Base-by-base conservation (phyloP, 2,329 filamentous ascomycete genomes). In the Orbilia ellipsospora region DNA sequence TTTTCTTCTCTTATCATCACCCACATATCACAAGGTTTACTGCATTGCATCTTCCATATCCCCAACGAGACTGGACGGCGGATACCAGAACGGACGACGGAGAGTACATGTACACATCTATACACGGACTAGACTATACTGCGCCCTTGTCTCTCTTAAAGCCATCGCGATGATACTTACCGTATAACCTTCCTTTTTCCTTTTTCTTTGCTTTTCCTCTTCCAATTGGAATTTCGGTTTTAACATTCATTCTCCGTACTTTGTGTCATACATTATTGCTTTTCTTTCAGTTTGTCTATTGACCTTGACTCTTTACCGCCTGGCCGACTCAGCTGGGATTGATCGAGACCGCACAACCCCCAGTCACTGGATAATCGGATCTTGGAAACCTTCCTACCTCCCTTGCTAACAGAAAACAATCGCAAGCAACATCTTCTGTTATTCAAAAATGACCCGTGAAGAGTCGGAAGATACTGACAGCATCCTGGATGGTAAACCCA, bases 141-240 rank as follows among this genome's bases (percentile, higher is more conserved):
- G 20, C 10, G 40, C 16, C 52, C 52, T 54, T 73, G 61, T 15
- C 48, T 45, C 23, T 50, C 12, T 16, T 26, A 55, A 20, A 45
- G 7, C 64, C 70, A 26, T 28, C 45, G 64, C 63, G 63, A 74
- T 68, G 63, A 74, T 74, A 68, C 42, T 50, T 15, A 55, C 45
- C 36, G 56, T 63, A 52, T 74, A 74, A 74, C 63, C 57, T 54
- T 68, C 57, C 56, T 54, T 74, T 68, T 68, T 36, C 48, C 57
- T 42, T 57, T 57, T 23, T 57, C 8, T 55, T 55, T 62, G 60
- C 40, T 13, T 23, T 57, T 66, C 42, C 42, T 66, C 16, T 26
- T 50, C 18, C 48, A n/a, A 12, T 50, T 13, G 8, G 15, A 12
- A 12, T 44, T 44, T 44, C 26, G 10, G 15, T 18, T 18, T 44